Percentiles rank a stretch among this genome's conserved stretches.
phyloP scores from a whole-genome alignment of 148 eudicot genomes.

The Rhododendron henanense region DNA sequence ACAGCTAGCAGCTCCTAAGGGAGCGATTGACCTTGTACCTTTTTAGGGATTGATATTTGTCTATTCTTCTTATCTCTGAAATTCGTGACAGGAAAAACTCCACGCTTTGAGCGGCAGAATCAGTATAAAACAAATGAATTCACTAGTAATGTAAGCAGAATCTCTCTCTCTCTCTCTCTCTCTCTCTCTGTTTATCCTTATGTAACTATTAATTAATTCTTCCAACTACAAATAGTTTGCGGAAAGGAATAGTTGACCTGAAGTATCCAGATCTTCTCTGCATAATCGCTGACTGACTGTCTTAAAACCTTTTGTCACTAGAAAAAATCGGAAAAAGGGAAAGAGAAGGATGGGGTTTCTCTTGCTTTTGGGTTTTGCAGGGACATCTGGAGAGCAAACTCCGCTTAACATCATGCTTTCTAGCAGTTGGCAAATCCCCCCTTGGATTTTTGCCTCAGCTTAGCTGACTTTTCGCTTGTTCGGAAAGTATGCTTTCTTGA shows the following conservation, averaged over 20 bases:
- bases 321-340: background rate
- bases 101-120: conserved; percentile 37
- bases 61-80: background rate
- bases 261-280: background rate
- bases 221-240: background rate
- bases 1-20: conserved; percentile 6
- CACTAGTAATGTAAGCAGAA: conserved; percentile 51
- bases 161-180: background rate
- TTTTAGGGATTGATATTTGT: background rate
- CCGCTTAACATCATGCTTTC: background rate
- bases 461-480: background rate
- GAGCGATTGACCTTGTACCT: background rate
- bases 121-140: conserved; percentile 32
- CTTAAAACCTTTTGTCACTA: background rate
- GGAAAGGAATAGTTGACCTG: background rate
- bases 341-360: background rate
- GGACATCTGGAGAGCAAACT: background rate
- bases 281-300: background rate
- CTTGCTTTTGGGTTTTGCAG: background rate
- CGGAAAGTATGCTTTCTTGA: background rate
- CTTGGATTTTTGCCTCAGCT: background rate
- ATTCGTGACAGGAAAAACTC: conserved; percentile 32
- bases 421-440: background rate
- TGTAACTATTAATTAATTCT: background rate
- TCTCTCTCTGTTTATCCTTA: background rate